Evolutionary conservation across 2,329 filamentous ascomycete species (phyloP).

Genomic region (Trichoderma brevicompactum): DNA sequence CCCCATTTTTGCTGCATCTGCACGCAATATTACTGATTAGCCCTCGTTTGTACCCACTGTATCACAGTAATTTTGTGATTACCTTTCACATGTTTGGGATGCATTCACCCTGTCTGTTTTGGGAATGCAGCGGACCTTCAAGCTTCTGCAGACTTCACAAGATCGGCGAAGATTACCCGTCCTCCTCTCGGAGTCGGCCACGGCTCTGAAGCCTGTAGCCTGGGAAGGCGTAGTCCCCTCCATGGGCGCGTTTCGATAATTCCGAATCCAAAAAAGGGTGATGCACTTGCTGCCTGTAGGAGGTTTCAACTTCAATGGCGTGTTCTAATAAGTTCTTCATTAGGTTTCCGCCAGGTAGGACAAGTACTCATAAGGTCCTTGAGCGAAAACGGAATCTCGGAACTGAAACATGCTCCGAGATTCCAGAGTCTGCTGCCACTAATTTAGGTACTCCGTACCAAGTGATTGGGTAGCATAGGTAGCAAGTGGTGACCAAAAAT

Average conservation of each 20-base stretch:
- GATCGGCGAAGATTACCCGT: slow-evolving; percentile 7
- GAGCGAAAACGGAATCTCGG: no score
- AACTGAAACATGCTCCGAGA: no score
- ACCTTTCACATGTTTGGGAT: slow-evolving; percentile 1
- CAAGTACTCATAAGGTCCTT: no score
- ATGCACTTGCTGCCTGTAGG: not conserved
- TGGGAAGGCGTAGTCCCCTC: not conserved
- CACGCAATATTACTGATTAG: not conserved
- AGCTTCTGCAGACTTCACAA: not conserved
- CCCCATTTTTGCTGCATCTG: not conserved
- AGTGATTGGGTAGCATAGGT: no score
- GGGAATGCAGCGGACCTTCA: not conserved
- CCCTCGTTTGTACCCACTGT: not conserved
- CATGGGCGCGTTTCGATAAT: not conserved
- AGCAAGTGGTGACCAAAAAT: no score
- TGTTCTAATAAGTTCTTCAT: no score
- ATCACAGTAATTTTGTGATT: no score
- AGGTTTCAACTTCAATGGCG: no score
- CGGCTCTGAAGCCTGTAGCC: not conserved
- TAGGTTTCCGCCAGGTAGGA: no score
- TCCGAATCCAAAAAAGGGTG: not conserved
- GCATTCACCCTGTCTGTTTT: not conserved
- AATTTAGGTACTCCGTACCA: no score
- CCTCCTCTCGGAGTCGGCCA: not conserved
- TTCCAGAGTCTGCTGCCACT: no score